A percentile compares a stretch with the other conserved stretches of the same genome.
phyloP scores from a whole-genome alignment of 2,329 filamentous ascomycete species.

The Exutisphaerella laricina region DNA sequence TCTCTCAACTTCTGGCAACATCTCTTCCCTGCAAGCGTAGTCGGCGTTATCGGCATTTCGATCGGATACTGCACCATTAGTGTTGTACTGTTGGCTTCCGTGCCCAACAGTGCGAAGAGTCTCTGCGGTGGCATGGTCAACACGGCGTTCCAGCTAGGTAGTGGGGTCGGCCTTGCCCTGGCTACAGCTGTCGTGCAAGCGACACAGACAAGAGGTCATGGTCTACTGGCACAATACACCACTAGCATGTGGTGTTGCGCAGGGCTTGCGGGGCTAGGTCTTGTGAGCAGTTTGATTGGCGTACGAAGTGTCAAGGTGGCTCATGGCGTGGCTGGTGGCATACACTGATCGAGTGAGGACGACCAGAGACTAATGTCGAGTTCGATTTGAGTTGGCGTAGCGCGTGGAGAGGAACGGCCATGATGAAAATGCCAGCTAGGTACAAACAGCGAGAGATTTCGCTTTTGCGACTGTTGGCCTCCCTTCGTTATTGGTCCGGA shows the following conservation, averaged over 20 bases:
- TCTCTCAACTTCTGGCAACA: slow-evolving; percentile 36
- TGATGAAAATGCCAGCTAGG: too few relatives aligned
- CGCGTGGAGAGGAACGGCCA: too few relatives aligned
- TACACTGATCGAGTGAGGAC: not conserved
- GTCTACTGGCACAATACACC: slow-evolving; percentile 33
- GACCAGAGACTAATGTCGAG: too few relatives aligned
- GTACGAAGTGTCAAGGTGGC: not conserved
- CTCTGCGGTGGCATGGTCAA: slow-evolving; percentile 41
- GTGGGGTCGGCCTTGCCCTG: slow-evolving; percentile 39
- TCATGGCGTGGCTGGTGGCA: not conserved
- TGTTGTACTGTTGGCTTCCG: slow-evolving; percentile 38
- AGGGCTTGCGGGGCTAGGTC: slow-evolving; percentile 36
- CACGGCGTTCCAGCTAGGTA: slow-evolving; percentile 42
- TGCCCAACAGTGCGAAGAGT: slow-evolving; percentile 39
- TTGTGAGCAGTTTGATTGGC: slow-evolving; percentile 19
- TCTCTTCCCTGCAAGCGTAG: slow-evolving; percentile 36
- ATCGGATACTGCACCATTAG: slow-evolving; percentile 41
- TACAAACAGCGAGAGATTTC: too few relatives aligned
- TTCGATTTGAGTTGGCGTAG: too few relatives aligned
- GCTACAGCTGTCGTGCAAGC: slow-evolving; percentile 37
- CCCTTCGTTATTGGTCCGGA: too few relatives aligned
- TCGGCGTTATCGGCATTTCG: slow-evolving; percentile 39
- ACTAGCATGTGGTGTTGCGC: slow-evolving; percentile 41
- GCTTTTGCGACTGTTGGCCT: too few relatives aligned
- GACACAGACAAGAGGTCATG: slow-evolving; percentile 36